Percentiles rank a stretch among this genome's conserved stretches.
phyloP scores from a whole-genome alignment of 179 eudicot species.

The Silene vulgaris region DNA sequence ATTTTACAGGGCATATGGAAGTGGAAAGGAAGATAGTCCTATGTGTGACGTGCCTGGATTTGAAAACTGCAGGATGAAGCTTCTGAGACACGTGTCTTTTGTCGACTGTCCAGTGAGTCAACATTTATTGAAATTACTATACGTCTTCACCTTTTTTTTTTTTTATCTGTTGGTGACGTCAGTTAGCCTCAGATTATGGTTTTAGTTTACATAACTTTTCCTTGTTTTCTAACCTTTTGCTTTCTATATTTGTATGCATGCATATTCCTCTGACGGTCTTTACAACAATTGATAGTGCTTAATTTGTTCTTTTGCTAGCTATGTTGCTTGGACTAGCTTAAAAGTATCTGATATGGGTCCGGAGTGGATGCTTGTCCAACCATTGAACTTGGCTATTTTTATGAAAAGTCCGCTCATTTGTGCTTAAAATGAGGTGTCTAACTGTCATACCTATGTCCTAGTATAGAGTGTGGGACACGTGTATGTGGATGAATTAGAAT shows the following conservation, averaged over 20 bases:
- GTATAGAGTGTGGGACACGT: too few species aligned
- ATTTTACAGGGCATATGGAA: constrained; percentile 82
- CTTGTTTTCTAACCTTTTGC: neutral
- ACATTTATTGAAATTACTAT: neutral
- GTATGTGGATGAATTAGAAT: too few species aligned
- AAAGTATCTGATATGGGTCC: too few species aligned
- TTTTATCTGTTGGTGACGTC: neutral
- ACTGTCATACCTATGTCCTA: too few species aligned
- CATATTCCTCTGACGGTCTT: neutral
- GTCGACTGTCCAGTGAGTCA: constrained; percentile 87
- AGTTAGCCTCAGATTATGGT: neutral
- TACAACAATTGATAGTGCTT: too few species aligned
- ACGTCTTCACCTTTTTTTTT: neutral
- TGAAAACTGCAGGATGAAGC: constrained; percentile 85
- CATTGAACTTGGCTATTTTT: too few species aligned
- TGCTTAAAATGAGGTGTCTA: too few species aligned
- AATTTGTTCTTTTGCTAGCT: too few species aligned
- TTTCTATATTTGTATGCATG: neutral
- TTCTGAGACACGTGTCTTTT: constrained; percentile 87
- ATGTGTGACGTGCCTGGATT: constrained; percentile 92
- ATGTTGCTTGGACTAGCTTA: too few species aligned
- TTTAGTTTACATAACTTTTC: neutral
- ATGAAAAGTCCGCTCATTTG: too few species aligned
- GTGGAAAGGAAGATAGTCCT: constrained; percentile 94
- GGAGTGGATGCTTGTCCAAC: too few species aligned